Conservation (phyloP, 176 grass and related monocot genomes). For the Paspalum vaginatum region DNA sequence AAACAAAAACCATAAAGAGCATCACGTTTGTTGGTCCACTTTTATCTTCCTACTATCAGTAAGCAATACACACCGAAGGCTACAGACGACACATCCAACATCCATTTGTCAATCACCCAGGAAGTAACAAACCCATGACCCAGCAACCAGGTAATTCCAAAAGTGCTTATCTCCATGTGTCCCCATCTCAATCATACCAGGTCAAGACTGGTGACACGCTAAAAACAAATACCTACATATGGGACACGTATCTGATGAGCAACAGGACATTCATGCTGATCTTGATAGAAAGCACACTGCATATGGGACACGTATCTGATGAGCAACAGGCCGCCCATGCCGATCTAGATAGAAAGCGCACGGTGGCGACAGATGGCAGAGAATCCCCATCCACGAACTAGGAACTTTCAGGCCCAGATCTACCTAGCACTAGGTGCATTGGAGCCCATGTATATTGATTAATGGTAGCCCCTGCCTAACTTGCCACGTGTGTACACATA, state of each 20-base stretch:
- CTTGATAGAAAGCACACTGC: neutral
- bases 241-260: conserved; percentile 19
- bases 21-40: neutral
- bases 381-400: conserved; percentile 35
- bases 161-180: neutral
- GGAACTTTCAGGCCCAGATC: conserved; percentile 36
- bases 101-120: conserved; percentile 23
- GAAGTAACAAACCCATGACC: neutral
- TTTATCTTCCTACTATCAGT: conserved; percentile 22
- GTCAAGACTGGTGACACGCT: conserved; percentile 27
- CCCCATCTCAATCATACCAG: conserved; percentile 26
- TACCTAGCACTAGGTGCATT: conserved; percentile 29
- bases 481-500: neutral
- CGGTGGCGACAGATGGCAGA: neutral
- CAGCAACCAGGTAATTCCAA: conserved; percentile 28
- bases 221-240: conserved; percentile 29
- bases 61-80: neutral
- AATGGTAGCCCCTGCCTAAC: conserved; percentile 1
- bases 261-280: conserved; percentile 16
- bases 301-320: conserved; percentile 13
- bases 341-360: neutral
- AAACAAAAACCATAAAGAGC: neutral
- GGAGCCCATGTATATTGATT: neutral
- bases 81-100: conserved; percentile 18
- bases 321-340: conserved; percentile 10